Conservation (phyloP, 345 rosid genomes). For the Lumnitzera racemosa region DNA sequence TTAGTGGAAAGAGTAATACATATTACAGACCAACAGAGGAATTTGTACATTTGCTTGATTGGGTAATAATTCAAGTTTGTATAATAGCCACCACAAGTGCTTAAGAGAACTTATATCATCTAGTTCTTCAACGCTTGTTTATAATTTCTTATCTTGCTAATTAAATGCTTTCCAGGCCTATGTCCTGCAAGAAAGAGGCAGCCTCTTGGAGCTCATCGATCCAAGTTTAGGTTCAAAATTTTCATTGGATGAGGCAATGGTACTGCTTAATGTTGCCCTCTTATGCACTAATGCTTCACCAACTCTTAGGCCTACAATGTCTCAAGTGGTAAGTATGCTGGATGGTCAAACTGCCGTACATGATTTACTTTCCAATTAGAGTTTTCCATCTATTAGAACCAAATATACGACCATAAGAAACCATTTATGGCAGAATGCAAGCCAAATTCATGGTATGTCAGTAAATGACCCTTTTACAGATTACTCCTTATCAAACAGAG, state of each 20-base stretch:
- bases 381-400: constrained; percentile 50
- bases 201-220: constrained; percentile 56
- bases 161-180: constrained; percentile 34
- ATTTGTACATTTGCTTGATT: constrained; percentile 71
- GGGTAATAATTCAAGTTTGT: constrained; percentile 34
- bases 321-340: constrained; percentile 81
- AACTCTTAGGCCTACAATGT: constrained; percentile 75
- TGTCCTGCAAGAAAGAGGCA: constrained; percentile 69
- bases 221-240: constrained; percentile 44
- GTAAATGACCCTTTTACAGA: constrained; percentile 19
- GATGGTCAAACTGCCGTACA: constrained; percentile 64
- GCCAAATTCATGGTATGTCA: constrained; percentile 46
- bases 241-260: constrained; percentile 60
- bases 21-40: constrained; percentile 70
- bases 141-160: too few relatives aligned
- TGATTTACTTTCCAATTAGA: constrained; percentile 66
- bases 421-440: constrained; percentile 76
- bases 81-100: not conserved
- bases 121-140: too few relatives aligned
- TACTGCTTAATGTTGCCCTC: constrained; percentile 68
- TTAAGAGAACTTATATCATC: too few relatives aligned
- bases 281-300: constrained; percentile 80
- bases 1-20: constrained; percentile 74
- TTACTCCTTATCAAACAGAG: constrained; percentile 23
- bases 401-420: constrained; percentile 62